Evolutionary conservation across 345 rosid genomes (phyloP), one percentile per base, ranked within the genome.

Genomic region (Eucalyptus erythrocorys): DNA sequence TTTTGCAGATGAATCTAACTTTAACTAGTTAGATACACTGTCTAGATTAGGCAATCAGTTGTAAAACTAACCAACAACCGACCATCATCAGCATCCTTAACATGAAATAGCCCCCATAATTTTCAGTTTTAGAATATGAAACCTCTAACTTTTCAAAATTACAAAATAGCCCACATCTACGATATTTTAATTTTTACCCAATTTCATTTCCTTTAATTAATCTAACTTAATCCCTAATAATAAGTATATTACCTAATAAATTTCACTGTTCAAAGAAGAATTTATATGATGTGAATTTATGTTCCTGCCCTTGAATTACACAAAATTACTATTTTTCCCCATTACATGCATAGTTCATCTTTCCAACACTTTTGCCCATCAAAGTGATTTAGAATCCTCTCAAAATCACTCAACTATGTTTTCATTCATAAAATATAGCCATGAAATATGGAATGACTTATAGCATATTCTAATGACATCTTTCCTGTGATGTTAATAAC

Each of bases 111-210:
- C 68, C 68, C 66, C 66, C 66, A 11, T 59, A 59, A 59, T 59
- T 11, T 30, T 30, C 68, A 61, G 17, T 61, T 61, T 61, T 61
- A 61, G 34, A 61, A 61, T 61, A 61, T 30, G 68, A 7, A 27
- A 0, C 34, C 34, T 61, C 68, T 61, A 30, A 13, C 34, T 61
- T 13, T 30, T 30, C 34, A 27, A 27, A 27, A 26, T 61, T 61
- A 30, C 68, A 61, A 61, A 61, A 30, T 61, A 61, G 68, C 68
- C 34, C 68, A 61, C 68, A 30, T 30, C 34, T 30, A 61, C 5
- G 30, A 30, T 1, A 6, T 13, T 61, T 61, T 13, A 0, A 30
- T 3, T 30, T 61, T 30, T 27, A 61, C 4, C 34, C 0, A 0
- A 61, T 27, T 61, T 30, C 68, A 13, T 27, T 61, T 30, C 16